A percentile compares a stretch with the other conserved stretches of the same genome.
Conservation (phyloP, 73 alveolate species). For the Paramecium biaurelia region DNA sequence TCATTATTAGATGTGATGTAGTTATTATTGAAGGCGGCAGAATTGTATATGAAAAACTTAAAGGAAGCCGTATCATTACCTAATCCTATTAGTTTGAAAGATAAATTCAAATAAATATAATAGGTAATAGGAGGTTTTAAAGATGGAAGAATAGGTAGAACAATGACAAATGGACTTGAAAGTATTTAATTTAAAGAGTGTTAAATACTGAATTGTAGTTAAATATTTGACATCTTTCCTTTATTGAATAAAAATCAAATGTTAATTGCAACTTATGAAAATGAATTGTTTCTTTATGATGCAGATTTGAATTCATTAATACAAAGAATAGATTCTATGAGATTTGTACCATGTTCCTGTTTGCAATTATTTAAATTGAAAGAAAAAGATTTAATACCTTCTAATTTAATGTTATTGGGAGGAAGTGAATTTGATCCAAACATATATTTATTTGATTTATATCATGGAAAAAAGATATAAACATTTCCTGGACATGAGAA, state of each 20-base stretch:
- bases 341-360: neutral
- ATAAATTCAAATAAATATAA: neutral
- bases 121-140: neutral
- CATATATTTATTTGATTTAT: neutral
- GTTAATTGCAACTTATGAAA: neutral
- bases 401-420: neutral
- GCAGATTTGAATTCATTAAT: neutral
- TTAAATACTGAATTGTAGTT: neutral
- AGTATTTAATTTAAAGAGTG: neutral
- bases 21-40: neutral
- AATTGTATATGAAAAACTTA: neutral
- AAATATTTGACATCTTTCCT: neutral
- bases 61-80: neutral
- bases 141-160: neutral
- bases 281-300: neutral
- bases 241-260: neutral
- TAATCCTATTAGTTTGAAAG: neutral
- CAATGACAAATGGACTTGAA: neutral
- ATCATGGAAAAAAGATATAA: neutral
- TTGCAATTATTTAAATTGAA: neutral
- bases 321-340: neutral
- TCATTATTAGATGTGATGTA: constrained; percentile 9
- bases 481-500: constrained; percentile 22
- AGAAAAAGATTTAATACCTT: neutral
- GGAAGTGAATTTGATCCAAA: constrained; percentile 27